These are phyloP conservation scores for Teunomyces panamensis DNA, from an alignment of 805 yeast species.

Conservation along the genomic window DNA sequence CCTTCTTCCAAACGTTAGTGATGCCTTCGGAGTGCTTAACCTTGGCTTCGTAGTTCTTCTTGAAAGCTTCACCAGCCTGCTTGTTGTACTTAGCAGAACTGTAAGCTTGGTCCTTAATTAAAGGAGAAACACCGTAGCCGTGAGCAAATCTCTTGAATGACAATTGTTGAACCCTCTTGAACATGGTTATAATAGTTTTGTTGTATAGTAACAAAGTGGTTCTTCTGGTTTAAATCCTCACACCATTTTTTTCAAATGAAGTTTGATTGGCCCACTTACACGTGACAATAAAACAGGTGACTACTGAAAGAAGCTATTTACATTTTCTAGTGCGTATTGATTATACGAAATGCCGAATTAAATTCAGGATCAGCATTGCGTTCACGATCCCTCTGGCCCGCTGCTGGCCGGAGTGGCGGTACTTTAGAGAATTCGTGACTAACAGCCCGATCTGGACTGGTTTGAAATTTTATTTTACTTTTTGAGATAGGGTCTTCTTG, in stretches of 20 bases:
- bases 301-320: background rate
- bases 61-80: slow-evolving; percentile 71
- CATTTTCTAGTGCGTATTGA: no score
- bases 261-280: slow-evolving; percentile 4
- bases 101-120: slow-evolving; percentile 39
- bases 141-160: slow-evolving; percentile 40
- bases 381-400: background rate
- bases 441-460: background rate
- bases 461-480: background rate
- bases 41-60: slow-evolving; percentile 58
- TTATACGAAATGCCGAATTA: no score
- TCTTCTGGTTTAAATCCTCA: slow-evolving; percentile 2
- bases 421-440: background rate
- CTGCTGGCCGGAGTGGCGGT: background rate
- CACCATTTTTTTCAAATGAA: slow-evolving; percentile 6
- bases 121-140: slow-evolving; percentile 40
- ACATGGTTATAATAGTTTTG: slow-evolving; percentile 23
- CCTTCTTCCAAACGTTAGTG: slow-evolving; percentile 79
- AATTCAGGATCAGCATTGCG: no score
- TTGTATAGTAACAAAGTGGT: slow-evolving; percentile 4
- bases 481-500: background rate
- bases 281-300: background rate
- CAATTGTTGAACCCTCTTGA: slow-evolving; percentile 35
- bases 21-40: slow-evolving; percentile 78
- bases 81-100: slow-evolving; percentile 39